Conservation (phyloP, 371 early-diverging fungal genomes). For the Mucor indicus region DNA sequence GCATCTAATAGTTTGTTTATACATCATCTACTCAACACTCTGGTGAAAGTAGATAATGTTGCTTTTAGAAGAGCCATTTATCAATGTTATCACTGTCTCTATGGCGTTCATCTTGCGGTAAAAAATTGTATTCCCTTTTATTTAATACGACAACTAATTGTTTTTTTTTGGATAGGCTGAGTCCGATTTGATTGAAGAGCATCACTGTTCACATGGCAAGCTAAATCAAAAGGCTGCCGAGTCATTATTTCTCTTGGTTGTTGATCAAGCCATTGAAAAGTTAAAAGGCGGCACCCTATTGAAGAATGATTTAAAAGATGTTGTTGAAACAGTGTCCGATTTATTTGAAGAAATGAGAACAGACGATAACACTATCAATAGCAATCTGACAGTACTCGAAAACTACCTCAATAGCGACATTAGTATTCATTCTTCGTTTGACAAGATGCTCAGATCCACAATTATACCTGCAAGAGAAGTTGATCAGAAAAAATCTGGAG, state of each 20-base stretch:
- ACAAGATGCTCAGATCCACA: slow-evolving; percentile 10
- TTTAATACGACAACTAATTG: neutral
- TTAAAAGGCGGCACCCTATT: slow-evolving; percentile 35
- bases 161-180: slow-evolving; percentile 37
- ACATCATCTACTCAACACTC: slow-evolving; percentile 19
- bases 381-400: slow-evolving; percentile 15
- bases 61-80: slow-evolving; percentile 44
- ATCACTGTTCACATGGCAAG: slow-evolving; percentile 41
- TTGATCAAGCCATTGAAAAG: slow-evolving; percentile 36
- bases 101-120: slow-evolving; percentile 59
- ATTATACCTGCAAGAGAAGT: slow-evolving; percentile 16
- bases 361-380: slow-evolving; percentile 21
- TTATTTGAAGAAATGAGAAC: slow-evolving; percentile 45
- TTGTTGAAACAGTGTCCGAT: slow-evolving; percentile 53
- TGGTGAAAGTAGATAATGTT: slow-evolving; percentile 12
- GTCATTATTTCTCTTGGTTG: slow-evolving; percentile 46
- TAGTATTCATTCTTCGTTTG: slow-evolving; percentile 8
- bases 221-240: slow-evolving; percentile 59
- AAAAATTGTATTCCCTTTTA: slow-evolving; percentile 3
- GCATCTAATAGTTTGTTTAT: slow-evolving; percentile 53
- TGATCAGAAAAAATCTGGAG: slow-evolving; percentile 2
- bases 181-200: slow-evolving; percentile 52
- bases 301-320: slow-evolving; percentile 54
- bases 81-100: slow-evolving; percentile 71
- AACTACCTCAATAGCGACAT: slow-evolving; percentile 14